Evolutionary conservation across 2,329 filamentous ascomycete genomes (phyloP).

Genomic region (Rasamsonia emersonii): DNA sequence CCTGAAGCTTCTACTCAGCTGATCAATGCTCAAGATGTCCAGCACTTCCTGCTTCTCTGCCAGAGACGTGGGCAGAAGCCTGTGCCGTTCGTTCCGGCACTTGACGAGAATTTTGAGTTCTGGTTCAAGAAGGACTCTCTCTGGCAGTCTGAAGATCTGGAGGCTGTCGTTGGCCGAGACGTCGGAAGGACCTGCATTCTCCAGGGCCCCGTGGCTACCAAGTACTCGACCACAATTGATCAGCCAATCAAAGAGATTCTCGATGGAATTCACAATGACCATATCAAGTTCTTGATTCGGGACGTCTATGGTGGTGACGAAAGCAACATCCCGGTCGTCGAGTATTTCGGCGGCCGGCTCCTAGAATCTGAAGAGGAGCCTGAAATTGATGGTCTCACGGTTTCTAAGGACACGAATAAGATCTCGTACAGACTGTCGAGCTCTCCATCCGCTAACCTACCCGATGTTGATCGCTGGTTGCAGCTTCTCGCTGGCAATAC

Average conservation of each 20-base stretch:
- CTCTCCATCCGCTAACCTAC: conserved; percentile 64
- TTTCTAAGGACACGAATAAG: conserved; percentile 71
- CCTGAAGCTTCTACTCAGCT: conserved; percentile 82
- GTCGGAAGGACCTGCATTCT: conserved; percentile 93
- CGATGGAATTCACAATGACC: conserved; percentile 77
- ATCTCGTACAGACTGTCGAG: conserved; percentile 75
- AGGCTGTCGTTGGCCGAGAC: conserved; percentile 91
- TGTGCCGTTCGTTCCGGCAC: conserved; percentile 86
- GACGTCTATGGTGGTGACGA: conserved; percentile 73
- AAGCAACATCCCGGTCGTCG: conserved; percentile 68
- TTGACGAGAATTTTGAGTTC: conserved; percentile 97
- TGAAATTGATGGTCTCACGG: conserved; percentile 77
- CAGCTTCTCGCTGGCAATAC: conserved; percentile 74
- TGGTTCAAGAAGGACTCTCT: conserved; percentile 99
- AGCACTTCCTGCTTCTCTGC: conserved; percentile 91
- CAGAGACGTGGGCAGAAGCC: conserved; percentile 91
- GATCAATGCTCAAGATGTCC: conserved; percentile 96
- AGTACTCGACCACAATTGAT: conserved; percentile 80
- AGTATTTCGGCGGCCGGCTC: conserved; percentile 91
- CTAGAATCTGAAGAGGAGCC: conserved; percentile 58
- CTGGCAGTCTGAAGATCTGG: conserved; percentile 97
- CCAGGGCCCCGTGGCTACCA: conserved; percentile 86
- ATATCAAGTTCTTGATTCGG: conserved; percentile 69
- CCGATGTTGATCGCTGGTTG: conserved; percentile 75
- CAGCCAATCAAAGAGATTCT: conserved; percentile 94